Conservation (phyloP, 805 yeast genomes). For the Pichia thaimueangensis region DNA sequence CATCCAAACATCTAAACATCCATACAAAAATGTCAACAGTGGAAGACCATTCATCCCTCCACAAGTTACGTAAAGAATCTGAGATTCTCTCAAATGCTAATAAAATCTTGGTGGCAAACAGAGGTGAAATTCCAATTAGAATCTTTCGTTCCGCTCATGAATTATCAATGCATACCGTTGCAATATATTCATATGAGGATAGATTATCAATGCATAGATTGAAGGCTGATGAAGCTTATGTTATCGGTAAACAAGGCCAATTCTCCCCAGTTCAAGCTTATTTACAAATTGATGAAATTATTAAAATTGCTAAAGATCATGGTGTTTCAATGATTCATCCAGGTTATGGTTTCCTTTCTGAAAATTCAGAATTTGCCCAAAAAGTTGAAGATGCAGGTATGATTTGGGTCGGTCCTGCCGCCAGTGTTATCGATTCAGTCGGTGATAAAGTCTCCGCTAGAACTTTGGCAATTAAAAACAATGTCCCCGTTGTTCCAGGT, state of each 20-base stretch:
- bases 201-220: conserved; percentile 89
- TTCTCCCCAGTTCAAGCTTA: conserved; percentile 95
- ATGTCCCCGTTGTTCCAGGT: conserved; percentile 95
- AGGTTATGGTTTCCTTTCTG: conserved; percentile 86
- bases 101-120: conserved; percentile 70
- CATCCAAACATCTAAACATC: too few species aligned
- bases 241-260: conserved; percentile 83
- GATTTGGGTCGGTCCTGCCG: conserved; percentile 94
- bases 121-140: conserved; percentile 82
- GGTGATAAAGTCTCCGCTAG: conserved; percentile 98
- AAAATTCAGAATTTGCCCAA: conserved; percentile 87
- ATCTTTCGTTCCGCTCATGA: conserved; percentile 98
- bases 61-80: conserved; percentile 35
- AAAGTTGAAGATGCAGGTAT: conserved; percentile 88
- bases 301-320: conserved; percentile 73
- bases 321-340: conserved; percentile 85
- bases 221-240: conserved; percentile 91
- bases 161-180: conserved; percentile 93
- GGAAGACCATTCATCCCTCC: conserved; percentile 31
- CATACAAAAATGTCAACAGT: conserved; percentile 23
- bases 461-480: conserved; percentile 68
- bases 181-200: conserved; percentile 94
- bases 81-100: conserved; percentile 46
- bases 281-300: conserved; percentile 90
- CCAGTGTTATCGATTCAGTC: conserved; percentile 81